Conservation (phyloP, 225 moss, liverwort and hornwort genomes). For the Asterella californica region DNA sequence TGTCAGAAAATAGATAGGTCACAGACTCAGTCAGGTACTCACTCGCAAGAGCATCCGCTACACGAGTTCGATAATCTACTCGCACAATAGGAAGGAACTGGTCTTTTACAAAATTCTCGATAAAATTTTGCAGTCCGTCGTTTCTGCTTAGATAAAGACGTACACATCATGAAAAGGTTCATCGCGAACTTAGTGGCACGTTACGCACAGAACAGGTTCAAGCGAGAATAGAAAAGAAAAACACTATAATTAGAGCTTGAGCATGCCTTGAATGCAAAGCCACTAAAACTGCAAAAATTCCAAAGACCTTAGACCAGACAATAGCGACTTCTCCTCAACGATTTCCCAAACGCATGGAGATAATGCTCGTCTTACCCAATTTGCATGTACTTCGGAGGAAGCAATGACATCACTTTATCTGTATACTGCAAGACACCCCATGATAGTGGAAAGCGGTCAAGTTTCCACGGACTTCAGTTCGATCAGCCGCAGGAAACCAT, state of each 20-base stretch:
- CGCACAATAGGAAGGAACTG: slow-evolving; percentile 98
- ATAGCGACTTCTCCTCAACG: neutral
- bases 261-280: neutral
- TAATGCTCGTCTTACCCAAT: slow-evolving; percentile 58
- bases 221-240: neutral
- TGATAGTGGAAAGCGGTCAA: neutral
- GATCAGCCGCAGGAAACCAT: neutral
- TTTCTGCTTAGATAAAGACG: slow-evolving; percentile 54
- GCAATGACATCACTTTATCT: slow-evolving; percentile 88
- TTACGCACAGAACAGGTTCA: neutral
- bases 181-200: neutral
- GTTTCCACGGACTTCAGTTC: neutral
- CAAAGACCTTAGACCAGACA: neutral
- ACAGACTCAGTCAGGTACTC: slow-evolving; percentile 24
- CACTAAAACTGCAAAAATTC: neutral
- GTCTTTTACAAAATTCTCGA: slow-evolving; percentile 98
- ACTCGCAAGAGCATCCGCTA: slow-evolving; percentile 98
- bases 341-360: neutral
- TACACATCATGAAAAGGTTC: neutral
- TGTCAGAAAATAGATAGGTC: neutral
- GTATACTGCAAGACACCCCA: slow-evolving; percentile 68
- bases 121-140: slow-evolving; percentile 93
- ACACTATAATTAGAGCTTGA: neutral
- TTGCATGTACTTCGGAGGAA: slow-evolving; percentile 92
- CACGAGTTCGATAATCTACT: slow-evolving; percentile 96